Base-by-base conservation (phyloP, 2,329 filamentous ascomycete species). In the Aspergillus japonicus region DNA sequence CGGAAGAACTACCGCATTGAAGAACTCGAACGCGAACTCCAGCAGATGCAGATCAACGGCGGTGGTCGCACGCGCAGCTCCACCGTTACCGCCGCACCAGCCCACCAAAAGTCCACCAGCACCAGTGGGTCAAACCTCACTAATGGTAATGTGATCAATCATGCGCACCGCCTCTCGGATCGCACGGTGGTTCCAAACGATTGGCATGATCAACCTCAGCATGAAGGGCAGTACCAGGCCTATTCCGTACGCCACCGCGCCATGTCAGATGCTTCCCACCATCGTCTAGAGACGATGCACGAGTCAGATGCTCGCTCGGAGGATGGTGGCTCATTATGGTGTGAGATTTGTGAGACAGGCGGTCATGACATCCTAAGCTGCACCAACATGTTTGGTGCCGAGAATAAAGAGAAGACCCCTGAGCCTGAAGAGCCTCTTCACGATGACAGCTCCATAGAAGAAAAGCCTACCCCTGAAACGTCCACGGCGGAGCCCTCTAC, bases 361-460 rank as follows among this genome's bases (percentile, higher is more conserved):
- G 93, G 94, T 16, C 94, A 98, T 72, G 94, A 98, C 69, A 96
- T 98, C 62, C 81, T 98, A 58, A 96, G 91, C 23, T 98, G 94
- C 82, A 92, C 90, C 56, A 94, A 92, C 75, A 95, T 96, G 88
- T 94, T 91, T 75, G 87, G 83, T 14, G 66, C 70, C 16, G 70
- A 69, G 10, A 66, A 65, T 48, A 67, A 68, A 21, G 58, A 61
- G 26, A 64, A 66, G 39, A 52, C 65, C 21, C 47, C 56, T 12
- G 60, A 58, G 16, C 26, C 56, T 7, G 55, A 61, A 7, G 63
- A 67, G 44, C 52, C 67, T 44, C 54, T 58, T 14, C 52, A 64
- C 50, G 53, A 62, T 55, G 48, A 51, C 55, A 49, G 54, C 59
- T 57, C 63, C n/a, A 16, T 53, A 5, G 60, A 66, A 2, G 62